phyloP scores from a whole-genome alignment of 768 basidiomycete genomes.

The Rickenella mellea region DNA sequence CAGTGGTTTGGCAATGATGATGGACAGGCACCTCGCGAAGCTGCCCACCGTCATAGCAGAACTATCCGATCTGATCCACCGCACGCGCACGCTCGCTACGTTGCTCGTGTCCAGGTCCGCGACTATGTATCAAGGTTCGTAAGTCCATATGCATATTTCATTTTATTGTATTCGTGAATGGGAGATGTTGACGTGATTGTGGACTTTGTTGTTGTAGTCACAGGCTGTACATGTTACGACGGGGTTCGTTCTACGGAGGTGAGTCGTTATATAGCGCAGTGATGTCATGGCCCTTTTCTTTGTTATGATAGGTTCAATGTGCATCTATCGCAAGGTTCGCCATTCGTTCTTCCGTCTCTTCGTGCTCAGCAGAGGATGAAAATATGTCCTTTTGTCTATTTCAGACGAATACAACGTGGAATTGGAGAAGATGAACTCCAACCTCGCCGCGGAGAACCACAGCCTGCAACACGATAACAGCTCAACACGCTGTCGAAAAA shows the following conservation, averaged over 20 bases:
- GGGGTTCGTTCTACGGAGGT: slow-evolving; percentile 85
- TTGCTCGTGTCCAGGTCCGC: slow-evolving; percentile 64
- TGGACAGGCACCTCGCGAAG: too few relatives aligned
- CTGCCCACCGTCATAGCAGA: slow-evolving; percentile 77
- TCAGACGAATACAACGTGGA: slow-evolving; percentile 86
- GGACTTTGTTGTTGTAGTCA: slow-evolving; percentile 34
- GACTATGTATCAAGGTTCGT: slow-evolving; percentile 72
- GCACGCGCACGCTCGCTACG: slow-evolving; percentile 65
- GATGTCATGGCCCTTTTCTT: slow-evolving; percentile 1
- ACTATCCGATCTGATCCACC: slow-evolving; percentile 74
- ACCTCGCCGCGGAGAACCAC: slow-evolving; percentile 77
- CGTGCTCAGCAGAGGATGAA: slow-evolving; percentile 1
- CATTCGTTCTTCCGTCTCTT: slow-evolving; percentile 5
- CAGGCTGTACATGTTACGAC: slow-evolving; percentile 87
- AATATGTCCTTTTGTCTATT: not conserved
- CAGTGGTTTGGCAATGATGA: too few relatives aligned
- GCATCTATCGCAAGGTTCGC: slow-evolving; percentile 74
- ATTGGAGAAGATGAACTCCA: slow-evolving; percentile 78
- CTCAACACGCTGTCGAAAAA: slow-evolving; percentile 85
- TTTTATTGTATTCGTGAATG: not conserved
- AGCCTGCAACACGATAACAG: slow-evolving; percentile 84
- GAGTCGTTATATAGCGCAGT: slow-evolving; percentile 14
- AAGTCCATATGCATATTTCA: not conserved
- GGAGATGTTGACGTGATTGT: not conserved
- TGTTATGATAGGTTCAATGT: slow-evolving; percentile 59